Conservation (phyloP, 2,329 filamentous ascomycete species). For the Aspergillus neoniger region DNA sequence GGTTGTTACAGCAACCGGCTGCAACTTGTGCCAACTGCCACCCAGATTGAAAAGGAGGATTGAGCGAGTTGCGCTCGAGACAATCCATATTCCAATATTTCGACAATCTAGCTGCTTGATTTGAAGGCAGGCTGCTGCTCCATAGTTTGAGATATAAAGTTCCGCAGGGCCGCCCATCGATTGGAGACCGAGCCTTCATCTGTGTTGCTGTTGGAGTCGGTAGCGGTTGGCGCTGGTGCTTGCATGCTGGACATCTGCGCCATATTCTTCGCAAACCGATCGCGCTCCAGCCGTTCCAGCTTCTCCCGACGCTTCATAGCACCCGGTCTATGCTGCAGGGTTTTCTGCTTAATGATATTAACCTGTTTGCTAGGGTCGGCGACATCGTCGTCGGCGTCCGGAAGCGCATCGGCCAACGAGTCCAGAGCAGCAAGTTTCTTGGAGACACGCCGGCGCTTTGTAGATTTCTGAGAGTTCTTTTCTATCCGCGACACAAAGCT, state of each 20-base stretch:
- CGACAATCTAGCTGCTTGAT: constrained; percentile 25
- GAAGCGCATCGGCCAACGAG: constrained; percentile 77
- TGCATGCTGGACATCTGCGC: constrained; percentile 64
- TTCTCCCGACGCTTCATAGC: constrained; percentile 81
- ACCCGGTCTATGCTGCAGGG: constrained; percentile 72
- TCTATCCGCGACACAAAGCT: constrained; percentile 75
- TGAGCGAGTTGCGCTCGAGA: background rate
- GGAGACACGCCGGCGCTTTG: constrained; percentile 67
- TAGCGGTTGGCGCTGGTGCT: constrained; percentile 27
- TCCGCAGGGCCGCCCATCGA: constrained; percentile 78
- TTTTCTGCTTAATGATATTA: constrained; percentile 73
- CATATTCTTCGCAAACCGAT: constrained; percentile 81
- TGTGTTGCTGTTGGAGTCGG: constrained; percentile 15
- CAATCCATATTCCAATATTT: constrained; percentile 9
- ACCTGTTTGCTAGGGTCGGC: constrained; percentile 54
- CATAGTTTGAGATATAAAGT: constrained; percentile 83
- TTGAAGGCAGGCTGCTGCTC: constrained; percentile 81
- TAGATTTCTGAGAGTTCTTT: constrained; percentile 58
- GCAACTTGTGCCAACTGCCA: background rate
- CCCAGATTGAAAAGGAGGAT: background rate
- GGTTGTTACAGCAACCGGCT: background rate
- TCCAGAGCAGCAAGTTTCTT: constrained; percentile 80
- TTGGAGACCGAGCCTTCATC: constrained; percentile 50
- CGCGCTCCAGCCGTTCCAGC: constrained; percentile 76
- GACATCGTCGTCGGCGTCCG: constrained; percentile 57